Base-by-base conservation (phyloP, 164 flowering plant genomes). In the Malania oleifera region DNA sequence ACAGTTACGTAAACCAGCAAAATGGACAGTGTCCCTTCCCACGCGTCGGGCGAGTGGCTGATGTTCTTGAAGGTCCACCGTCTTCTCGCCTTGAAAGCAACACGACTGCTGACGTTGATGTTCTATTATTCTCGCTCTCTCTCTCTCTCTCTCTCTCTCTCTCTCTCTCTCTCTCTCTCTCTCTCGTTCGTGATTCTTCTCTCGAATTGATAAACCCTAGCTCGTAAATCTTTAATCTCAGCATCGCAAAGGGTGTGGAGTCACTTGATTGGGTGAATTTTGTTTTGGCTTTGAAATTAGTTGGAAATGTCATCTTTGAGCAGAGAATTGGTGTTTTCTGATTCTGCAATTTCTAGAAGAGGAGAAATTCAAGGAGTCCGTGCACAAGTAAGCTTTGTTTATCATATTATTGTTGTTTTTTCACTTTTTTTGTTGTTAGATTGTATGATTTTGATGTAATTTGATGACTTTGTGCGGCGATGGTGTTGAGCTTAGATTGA, bases 301-400 rank as follows among this genome's bases (percentile, higher is more conserved):
- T 24, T 55, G 6, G 49, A 64, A 56, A 89, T 89, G 97, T 72
- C 88, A 63, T 86, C 95, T 50, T 71, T 87, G 64, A 89, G 95
- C 73, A 80, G 92, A 62, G 97, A 89, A 72, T 81, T 89, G 82
- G 97, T 89, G 72, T 87, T 89, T n/a, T 63, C 83, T 89, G 20
- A 89, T 89, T 71, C 87, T 89, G n/a, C 96, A 89, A 61, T 86
- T 89, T 41, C 87, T 89, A 0, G 95, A 87, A 23, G 95, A 89
- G 65, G 97, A 89, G 76, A 89, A 89, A 63, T 87, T 87, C 44
- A 87, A 86, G 78, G 95, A 89, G 71, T 80, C 95, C 25, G 97
- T 85, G 23, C 97, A 87, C 69, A 87, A 55, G 97, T 85, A 62
- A 68, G 69, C 9, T 31, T 31, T 31, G 35, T 4, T 9, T 9